Conservation (phyloP, 1,139 yeast genomes). For the Saccharomyces hybrid region DNA sequence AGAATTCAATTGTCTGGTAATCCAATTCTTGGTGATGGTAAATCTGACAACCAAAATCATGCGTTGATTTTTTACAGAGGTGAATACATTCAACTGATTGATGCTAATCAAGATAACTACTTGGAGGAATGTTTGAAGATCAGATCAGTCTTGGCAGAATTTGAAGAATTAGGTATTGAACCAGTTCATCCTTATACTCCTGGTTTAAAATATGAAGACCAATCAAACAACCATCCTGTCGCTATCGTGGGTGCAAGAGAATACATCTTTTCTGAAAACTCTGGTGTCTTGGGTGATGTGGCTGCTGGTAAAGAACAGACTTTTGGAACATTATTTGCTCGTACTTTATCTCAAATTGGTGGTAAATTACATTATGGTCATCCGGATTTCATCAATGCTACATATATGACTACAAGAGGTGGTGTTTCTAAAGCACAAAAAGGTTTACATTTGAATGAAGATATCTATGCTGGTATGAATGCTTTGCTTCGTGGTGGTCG, state of each 20-base stretch:
- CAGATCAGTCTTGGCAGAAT: slow-evolving; percentile 94
- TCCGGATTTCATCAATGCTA: slow-evolving; percentile 94
- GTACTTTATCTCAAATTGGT: slow-evolving; percentile 97
- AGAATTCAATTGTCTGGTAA: slow-evolving; percentile 97
- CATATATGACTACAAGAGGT: slow-evolving; percentile 95
- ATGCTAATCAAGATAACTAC: slow-evolving; percentile 98
- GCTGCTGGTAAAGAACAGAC: slow-evolving; percentile 99
- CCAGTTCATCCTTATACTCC: slow-evolving; percentile 73
- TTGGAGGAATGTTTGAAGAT: slow-evolving; percentile 97
- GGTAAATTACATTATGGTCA: slow-evolving; percentile 99
- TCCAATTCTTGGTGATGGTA: slow-evolving; percentile 98
- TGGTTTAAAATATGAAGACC: slow-evolving; percentile 41
- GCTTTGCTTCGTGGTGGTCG: slow-evolving; percentile 97
- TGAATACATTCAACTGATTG: slow-evolving; percentile 94
- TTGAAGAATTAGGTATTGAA: slow-evolving; percentile 88
- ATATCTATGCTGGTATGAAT: slow-evolving; percentile 98
- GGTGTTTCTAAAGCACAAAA: slow-evolving; percentile 99
- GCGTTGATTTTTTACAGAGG: slow-evolving; percentile 96
- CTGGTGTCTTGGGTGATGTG: slow-evolving; percentile 98
- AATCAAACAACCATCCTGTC: slow-evolving; percentile 60
- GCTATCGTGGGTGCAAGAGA: slow-evolving; percentile 99
- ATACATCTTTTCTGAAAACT: slow-evolving; percentile 96
- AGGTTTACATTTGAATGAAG: slow-evolving; percentile 97
- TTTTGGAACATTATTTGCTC: slow-evolving; percentile 96
- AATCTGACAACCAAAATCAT: slow-evolving; percentile 97